Percentiles rank a stretch among this genome's conserved stretches.
phyloP scores from a whole-genome alignment of 345 rosid genomes.

The Salix brachista region DNA sequence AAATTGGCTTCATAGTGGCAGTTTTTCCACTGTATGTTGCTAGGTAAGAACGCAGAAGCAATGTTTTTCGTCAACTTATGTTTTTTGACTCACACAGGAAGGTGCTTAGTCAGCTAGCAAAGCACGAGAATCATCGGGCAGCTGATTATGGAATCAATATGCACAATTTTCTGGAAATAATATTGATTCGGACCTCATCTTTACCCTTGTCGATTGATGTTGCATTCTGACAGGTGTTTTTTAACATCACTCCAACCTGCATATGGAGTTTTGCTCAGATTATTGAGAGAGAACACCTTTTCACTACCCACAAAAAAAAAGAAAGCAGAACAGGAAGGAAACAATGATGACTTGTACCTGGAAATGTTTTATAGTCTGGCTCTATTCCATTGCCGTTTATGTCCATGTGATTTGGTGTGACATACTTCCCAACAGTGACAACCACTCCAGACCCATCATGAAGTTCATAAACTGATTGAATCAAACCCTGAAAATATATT shows the following conservation, averaged over 20 bases:
- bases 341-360: constrained; percentile 41
- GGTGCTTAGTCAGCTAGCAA: neutral
- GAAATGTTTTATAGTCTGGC: constrained; percentile 62
- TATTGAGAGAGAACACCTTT: neutral
- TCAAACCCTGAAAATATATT: constrained; percentile 61
- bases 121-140: neutral
- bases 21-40: neutral
- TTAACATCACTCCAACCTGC: constrained; percentile 77
- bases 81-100: neutral
- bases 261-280: constrained; percentile 5
- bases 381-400: constrained; percentile 92
- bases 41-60: neutral
- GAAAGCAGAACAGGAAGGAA: neutral
- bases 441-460: constrained; percentile 89
- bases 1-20: neutral
- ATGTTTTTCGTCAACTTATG: neutral
- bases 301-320: neutral
- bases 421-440: constrained; percentile 81
- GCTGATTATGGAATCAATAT: neutral
- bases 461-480: constrained; percentile 88
- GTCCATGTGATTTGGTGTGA: constrained; percentile 82
- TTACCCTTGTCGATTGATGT: constrained; percentile 46
- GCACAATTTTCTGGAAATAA: neutral
- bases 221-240: constrained; percentile 57
- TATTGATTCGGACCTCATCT: neutral